Evolutionary conservation across 257 asterid genomes (phyloP), one percentile per base, ranked within the genome.

Genomic region (Leonotis leonurus): DNA sequence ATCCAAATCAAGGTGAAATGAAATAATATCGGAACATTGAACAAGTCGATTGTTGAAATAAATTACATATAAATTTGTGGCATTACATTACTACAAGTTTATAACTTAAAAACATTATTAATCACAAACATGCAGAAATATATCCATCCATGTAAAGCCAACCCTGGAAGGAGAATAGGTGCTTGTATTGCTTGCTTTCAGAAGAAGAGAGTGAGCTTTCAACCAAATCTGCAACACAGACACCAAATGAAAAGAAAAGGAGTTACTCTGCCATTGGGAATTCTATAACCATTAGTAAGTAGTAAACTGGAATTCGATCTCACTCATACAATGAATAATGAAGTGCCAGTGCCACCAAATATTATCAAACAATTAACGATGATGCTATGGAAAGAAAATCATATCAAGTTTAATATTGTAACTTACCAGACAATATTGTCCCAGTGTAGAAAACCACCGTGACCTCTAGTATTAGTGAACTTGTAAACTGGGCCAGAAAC

Each of bases 361-460:
- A n/a, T n/a, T n/a, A n/a, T n/a, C 10, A 8, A 21, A 29, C 25
- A 40, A 49, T 12, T 1, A 13, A 12, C 48, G 66, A 48, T 35
- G 54, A 53, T 0, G 3, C 13, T 17, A 50, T 18, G n/a, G 49
- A 29, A 51, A 27, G 29, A 27, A 50, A 22, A 17, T 12, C 9
- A 22, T n/a, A n/a, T 63, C 3, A 24, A 54, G 67, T 26, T 46
- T 3, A 7, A 56, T 16, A 5, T 24, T 50, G 58, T 27, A 24
- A 44, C 68, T 66, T 44, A 86, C 91, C 88, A 82, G n/a, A 67
- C 85, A 56, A 79, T 68, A 68, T 85, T 71, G 22, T 78, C 80
- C 97, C 95, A 89, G 37, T 80, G 95, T 62, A 87, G 85, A 71
- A 83, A 87, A 70, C 94, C 94, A 3, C 97, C 95, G 8, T 87